Evolutionary conservation across 108 stramenopile genomes (phyloP).

Genomic region (Discostella stelligeroides): DNA sequence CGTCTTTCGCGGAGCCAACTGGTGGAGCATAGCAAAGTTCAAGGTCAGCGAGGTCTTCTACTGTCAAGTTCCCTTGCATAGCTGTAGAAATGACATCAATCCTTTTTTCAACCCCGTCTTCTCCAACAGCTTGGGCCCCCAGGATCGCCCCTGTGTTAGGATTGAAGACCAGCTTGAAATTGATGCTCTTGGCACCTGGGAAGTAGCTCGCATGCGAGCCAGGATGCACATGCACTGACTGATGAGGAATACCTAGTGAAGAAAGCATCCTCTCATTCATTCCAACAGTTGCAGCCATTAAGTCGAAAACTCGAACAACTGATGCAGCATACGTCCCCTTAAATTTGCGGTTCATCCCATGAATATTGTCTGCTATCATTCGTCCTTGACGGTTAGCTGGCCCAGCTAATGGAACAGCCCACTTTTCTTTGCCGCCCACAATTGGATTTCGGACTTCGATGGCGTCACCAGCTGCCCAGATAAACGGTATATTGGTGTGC

Average conservation of each 20-base stretch:
- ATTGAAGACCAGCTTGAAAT: conserved; percentile 66
- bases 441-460: conserved; percentile 67
- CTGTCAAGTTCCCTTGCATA: conserved; percentile 63
- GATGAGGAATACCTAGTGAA: conserved; percentile 51
- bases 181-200: conserved; percentile 63
- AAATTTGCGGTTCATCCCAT: conserved; percentile 56
- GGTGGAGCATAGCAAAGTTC: conserved; percentile 79
- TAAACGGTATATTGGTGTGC: conserved; percentile 46
- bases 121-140: conserved; percentile 73
- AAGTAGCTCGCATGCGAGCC: conserved; percentile 69
- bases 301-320: conserved; percentile 63
- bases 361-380: conserved; percentile 75
- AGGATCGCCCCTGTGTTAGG: conserved; percentile 58
- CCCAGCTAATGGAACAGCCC: conserved; percentile 74
- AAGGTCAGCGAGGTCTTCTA: conserved; percentile 63
- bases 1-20: conserved; percentile 69
- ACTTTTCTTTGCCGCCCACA: conserved; percentile 46
- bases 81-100: conserved; percentile 78
- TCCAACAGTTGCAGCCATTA: conserved; percentile 66
- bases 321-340: conserved; percentile 72
- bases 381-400: conserved; percentile 78
- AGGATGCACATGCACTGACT: conserved; percentile 65
- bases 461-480: conserved; percentile 78
- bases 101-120: conserved; percentile 72
- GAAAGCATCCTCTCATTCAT: conserved; percentile 70